Evolutionary conservation across 805 yeast species (phyloP).

Genomic region (Saccharomycopsis schoenii): DNA sequence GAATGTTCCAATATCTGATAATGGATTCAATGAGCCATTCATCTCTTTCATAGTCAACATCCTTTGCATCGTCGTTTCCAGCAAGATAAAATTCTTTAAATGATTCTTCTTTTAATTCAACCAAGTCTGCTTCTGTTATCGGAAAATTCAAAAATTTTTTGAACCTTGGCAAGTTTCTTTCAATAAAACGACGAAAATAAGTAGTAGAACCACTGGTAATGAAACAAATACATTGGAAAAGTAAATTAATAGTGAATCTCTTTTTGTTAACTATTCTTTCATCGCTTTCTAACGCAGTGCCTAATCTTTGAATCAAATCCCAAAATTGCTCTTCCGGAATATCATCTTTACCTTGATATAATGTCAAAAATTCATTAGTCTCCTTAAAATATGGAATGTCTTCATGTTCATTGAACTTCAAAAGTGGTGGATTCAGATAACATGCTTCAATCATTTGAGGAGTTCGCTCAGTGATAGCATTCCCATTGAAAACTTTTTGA

Average conservation of each 20-base stretch:
- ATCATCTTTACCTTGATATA: constrained; percentile 10
- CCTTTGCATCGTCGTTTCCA: background rate
- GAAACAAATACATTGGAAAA: constrained; percentile 64
- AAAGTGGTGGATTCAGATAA: constrained; percentile 23
- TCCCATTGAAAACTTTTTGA: constrained; percentile 25
- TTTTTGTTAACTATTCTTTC: constrained; percentile 24
- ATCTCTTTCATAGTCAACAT: constrained; percentile 23
- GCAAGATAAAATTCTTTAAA: constrained; percentile 10
- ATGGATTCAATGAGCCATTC: constrained; percentile 45
- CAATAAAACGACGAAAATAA: constrained; percentile 52
- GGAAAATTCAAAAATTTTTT: constrained; percentile 22
- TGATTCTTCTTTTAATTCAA: constrained; percentile 23
- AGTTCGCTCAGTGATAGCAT: constrained; percentile 2
- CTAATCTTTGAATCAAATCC: constrained; percentile 27
- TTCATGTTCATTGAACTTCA: constrained; percentile 20
- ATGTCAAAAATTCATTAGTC: constrained; percentile 26
- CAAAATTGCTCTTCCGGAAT: constrained; percentile 23
- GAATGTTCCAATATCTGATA: constrained; percentile 47
- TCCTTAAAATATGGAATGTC: constrained; percentile 27
- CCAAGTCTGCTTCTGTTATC: constrained; percentile 11
- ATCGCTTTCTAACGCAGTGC: constrained; percentile 21
- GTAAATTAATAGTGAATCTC: constrained; percentile 44
- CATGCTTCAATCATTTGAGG: background rate
- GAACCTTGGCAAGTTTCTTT: constrained; percentile 24
- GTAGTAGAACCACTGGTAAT: constrained; percentile 86